These are phyloP conservation scores for Paspalum vaginatum DNA, from an alignment of 176 grass and related monocot genomes.

Conservation along the genomic window DNA sequence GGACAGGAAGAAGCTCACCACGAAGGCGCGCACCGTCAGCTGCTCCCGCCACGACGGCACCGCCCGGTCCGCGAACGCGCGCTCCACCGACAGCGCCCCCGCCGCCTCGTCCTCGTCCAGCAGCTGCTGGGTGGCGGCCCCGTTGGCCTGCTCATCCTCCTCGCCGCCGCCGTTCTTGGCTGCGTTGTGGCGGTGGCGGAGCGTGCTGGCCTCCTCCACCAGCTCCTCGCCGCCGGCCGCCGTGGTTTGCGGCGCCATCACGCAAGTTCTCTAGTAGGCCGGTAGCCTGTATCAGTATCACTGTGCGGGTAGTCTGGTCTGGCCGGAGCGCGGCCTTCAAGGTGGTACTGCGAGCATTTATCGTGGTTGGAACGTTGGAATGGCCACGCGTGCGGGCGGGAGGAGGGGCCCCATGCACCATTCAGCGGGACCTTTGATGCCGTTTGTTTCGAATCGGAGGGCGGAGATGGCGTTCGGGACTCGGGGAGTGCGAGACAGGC, in stretches of 20 bases:
- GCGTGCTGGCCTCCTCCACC: constrained; percentile 42
- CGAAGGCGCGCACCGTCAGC: constrained; percentile 72
- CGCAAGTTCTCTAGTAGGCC: not conserved
- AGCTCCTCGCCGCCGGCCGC: constrained; percentile 39
- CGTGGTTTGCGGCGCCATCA: constrained; percentile 39
- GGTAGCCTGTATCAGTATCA: not conserved
- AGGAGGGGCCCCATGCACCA: not conserved
- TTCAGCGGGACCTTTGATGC: not conserved
- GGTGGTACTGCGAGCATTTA: constrained; percentile 25
- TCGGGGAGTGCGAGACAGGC: not conserved
- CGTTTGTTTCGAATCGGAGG: not conserved
- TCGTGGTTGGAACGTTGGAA: not conserved
- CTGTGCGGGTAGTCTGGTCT: not conserved
- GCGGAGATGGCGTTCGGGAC: not conserved
- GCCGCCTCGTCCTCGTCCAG: not conserved
- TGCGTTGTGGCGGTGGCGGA: constrained; percentile 44
- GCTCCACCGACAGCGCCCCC: constrained; percentile 50
- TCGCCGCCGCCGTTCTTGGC: not conserved
- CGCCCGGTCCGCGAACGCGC: constrained; percentile 39
- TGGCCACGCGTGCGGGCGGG: not conserved
- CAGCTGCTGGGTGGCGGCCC: not conserved
- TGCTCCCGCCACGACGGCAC: constrained; percentile 76
- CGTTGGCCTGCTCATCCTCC: not conserved
- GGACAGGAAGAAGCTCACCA: constrained; percentile 68
- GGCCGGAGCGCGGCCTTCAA: constrained; percentile 10